Evolutionary conservation across 225 moss, liverwort and hornwort genomes (phyloP).

Genomic region (Physcomitrium patens): DNA sequence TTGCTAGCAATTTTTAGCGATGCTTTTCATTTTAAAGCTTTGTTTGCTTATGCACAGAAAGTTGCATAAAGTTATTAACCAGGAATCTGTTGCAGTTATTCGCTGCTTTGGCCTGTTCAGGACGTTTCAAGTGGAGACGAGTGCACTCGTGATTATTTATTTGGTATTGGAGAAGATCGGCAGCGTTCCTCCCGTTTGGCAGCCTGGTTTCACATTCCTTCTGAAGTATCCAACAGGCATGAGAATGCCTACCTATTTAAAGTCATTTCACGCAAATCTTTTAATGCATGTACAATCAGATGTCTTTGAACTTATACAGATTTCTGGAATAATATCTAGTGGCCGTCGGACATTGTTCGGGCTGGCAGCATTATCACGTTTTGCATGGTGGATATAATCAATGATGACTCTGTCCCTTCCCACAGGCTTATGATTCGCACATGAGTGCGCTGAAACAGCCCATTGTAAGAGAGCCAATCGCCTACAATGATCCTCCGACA

Average conservation of each 20-base stretch:
- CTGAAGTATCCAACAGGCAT: slow-evolving; percentile 65
- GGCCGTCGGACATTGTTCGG: not conserved
- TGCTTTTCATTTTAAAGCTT: slow-evolving; percentile 7
- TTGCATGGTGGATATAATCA: slow-evolving; percentile 16
- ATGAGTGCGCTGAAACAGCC: slow-evolving; percentile 43
- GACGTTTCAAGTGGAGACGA: slow-evolving; percentile 80
- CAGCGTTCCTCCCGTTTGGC: slow-evolving; percentile 86
- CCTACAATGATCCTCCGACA: slow-evolving; percentile 46
- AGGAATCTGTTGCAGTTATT: slow-evolving; percentile 77
- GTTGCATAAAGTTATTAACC: slow-evolving; percentile 3
- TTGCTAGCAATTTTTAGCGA: slow-evolving; percentile 22
- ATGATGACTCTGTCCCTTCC: not conserved
- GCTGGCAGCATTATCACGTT: slow-evolving; percentile 8
- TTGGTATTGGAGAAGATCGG: slow-evolving; percentile 83
- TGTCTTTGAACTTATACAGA: slow-evolving; percentile 3
- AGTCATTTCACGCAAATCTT: not conserved
- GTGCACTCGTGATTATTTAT: slow-evolving; percentile 85
- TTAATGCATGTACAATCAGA: slow-evolving; percentile 1
- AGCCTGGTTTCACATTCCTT: slow-evolving; percentile 83
- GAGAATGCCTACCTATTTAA: slow-evolving; percentile 19
- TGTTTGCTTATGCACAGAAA: slow-evolving; percentile 7
- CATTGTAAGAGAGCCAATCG: slow-evolving; percentile 27
- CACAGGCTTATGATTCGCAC: slow-evolving; percentile 60
- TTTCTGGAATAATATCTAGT: slow-evolving; percentile 2
- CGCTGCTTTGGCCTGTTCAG: slow-evolving; percentile 90